phyloP scores from a whole-genome alignment of 2,329 filamentous ascomycete species.

The Penicillium thymicola region DNA sequence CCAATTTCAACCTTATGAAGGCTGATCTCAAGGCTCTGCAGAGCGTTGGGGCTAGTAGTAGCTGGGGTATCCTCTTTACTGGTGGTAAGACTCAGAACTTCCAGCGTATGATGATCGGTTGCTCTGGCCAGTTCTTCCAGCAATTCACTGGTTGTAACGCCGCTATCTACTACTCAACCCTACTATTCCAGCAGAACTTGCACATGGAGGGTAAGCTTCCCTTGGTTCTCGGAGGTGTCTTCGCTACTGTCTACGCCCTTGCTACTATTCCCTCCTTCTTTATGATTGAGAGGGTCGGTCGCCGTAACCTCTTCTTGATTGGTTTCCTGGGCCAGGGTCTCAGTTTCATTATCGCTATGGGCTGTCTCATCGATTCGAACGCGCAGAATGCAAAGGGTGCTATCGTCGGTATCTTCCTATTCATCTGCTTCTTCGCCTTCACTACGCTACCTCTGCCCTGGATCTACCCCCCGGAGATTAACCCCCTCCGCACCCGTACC shows the following conservation, averaged over 20 bases:
- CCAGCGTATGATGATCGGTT: slow-evolving; percentile 30
- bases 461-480: slow-evolving; percentile 50
- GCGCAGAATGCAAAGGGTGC: slow-evolving; percentile 31
- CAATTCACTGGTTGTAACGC: slow-evolving; percentile 47
- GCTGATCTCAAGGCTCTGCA: slow-evolving; percentile 41
- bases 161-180: slow-evolving; percentile 44
- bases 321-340: slow-evolving; percentile 35
- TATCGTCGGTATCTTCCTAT: slow-evolving; percentile 61
- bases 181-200: slow-evolving; percentile 44
- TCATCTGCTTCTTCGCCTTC: slow-evolving; percentile 64
- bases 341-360: slow-evolving; percentile 32
- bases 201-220: slow-evolving; percentile 18
- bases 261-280: slow-evolving; percentile 28
- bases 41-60: slow-evolving; percentile 27
- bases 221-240: slow-evolving; percentile 27
- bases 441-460: slow-evolving; percentile 62
- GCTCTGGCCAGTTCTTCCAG: slow-evolving; percentile 37
- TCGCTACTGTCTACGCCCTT: slow-evolving; percentile 26
- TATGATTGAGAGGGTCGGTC: slow-evolving; percentile 40
- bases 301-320: slow-evolving; percentile 37
- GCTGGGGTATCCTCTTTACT: slow-evolving; percentile 25
- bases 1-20: slow-evolving; percentile 42
- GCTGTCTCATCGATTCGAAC: slow-evolving; percentile 27
- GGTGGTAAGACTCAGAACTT: slow-evolving; percentile 31
- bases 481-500: slow-evolving; percentile 52